Evolutionary conservation across 768 basidiomycete species (phyloP).

Genomic region (Obba rivulosa): DNA sequence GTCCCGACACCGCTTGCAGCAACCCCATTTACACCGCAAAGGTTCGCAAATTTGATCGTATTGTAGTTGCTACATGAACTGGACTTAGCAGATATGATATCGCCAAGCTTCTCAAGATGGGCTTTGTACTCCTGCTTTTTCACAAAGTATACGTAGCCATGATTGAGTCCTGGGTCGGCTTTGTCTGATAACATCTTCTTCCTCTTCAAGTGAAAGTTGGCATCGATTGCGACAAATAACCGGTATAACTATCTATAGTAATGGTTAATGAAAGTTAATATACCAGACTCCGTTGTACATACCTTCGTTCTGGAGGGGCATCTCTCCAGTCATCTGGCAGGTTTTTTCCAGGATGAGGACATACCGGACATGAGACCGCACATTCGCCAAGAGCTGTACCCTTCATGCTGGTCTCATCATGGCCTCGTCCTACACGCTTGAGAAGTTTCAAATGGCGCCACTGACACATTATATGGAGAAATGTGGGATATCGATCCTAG

Average conservation of each 20-base stretch:
- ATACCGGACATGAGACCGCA: constrained; percentile 17
- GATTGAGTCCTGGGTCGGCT: constrained; percentile 16
- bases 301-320: no score
- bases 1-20: constrained; percentile 13
- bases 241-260: constrained; percentile 20
- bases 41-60: constrained; percentile 12
- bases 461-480: constrained; percentile 8
- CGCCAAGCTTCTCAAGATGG: constrained; percentile 7
- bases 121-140: constrained; percentile 15
- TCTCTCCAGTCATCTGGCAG: constrained; percentile 7
- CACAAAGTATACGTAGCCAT: constrained; percentile 23
- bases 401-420: constrained; percentile 11
- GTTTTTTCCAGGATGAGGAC: constrained; percentile 17
- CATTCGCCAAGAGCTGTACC: constrained; percentile 8
- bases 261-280: constrained; percentile 2
- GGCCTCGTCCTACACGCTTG: constrained; percentile 17
- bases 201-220: constrained; percentile 24
- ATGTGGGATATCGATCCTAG: constrained; percentile 13
- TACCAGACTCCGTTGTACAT: neutral
- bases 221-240: constrained; percentile 22
- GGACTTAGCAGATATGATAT: neutral
- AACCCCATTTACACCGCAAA: neutral
- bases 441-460: constrained; percentile 16
- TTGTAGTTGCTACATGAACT: constrained; percentile 12
- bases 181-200: constrained; percentile 8